phyloP scores from a whole-genome alignment of 352 stramenopile genomes.

The Pythium plurisporium region DNA sequence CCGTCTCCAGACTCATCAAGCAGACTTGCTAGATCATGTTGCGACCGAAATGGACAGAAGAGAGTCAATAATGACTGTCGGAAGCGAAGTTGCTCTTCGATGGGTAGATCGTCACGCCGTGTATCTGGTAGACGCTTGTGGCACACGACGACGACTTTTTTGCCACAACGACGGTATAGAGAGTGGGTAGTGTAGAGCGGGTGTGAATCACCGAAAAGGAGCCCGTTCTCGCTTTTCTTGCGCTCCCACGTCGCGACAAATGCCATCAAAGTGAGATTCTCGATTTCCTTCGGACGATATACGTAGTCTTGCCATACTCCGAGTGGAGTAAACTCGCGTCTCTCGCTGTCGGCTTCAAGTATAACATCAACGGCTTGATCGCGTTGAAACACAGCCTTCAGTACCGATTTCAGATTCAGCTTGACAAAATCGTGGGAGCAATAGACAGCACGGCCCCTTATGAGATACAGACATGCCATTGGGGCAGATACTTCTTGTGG shows the following conservation, averaged over 20 bases:
- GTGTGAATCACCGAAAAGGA: not conserved
- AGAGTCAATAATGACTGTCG: not conserved
- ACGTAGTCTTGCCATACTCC: not conserved
- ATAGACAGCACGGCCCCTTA: not conserved
- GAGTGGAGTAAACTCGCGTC: not conserved
- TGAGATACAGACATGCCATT: not conserved
- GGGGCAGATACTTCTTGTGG: conserved; percentile 5
- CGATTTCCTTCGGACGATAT: not conserved
- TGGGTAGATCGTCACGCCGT: not conserved
- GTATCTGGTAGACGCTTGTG: conserved; percentile 3
- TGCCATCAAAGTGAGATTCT: not conserved
- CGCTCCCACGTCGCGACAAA: not conserved
- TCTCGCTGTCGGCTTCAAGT: not conserved
- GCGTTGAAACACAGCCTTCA: not conserved
- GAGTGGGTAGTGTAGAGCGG: not conserved
- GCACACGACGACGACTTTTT: not conserved
- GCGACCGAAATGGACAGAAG: not conserved
- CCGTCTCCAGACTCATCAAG: not conserved
- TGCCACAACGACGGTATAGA: not conserved
- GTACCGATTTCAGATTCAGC: not conserved
- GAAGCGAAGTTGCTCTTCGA: not conserved
- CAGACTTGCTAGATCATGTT: not conserved
- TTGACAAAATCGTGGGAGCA: conserved; percentile 2
- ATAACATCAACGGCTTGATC: not conserved
- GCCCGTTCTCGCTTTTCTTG: not conserved